Conservation (phyloP, 2,329 filamentous ascomycete genomes). For the Pyrenophora seminiperda region DNA sequence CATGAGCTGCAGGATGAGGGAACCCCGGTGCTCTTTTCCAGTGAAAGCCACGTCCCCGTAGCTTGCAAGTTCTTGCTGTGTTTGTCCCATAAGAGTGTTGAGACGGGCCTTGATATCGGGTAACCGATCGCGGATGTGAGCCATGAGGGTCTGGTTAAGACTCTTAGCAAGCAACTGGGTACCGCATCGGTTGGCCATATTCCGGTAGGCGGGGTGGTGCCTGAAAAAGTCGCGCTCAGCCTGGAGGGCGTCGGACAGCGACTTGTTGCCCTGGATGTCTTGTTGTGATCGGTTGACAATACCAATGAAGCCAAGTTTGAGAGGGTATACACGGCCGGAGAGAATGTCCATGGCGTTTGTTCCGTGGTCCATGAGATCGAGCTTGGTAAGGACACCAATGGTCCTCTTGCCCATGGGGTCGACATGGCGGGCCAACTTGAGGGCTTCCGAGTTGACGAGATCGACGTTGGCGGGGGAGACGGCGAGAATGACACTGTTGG, state of each 20-base stretch:
- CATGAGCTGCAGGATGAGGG: constrained; percentile 95
- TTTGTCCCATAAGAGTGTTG: constrained; percentile 99
- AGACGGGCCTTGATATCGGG: constrained; percentile 97
- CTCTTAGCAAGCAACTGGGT: constrained; percentile 95
- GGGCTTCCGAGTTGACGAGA: constrained; percentile 94
- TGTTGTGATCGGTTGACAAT: constrained; percentile 98
- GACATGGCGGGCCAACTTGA: constrained; percentile 96
- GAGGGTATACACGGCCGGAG: constrained; percentile 92
- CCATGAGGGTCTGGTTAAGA: constrained; percentile 92
- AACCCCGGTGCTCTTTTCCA: constrained; percentile 94
- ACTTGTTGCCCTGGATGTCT: constrained; percentile 94
- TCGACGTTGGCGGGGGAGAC: constrained; percentile 98
- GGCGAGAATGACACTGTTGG: constrained; percentile 95
- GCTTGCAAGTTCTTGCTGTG: constrained; percentile 95
- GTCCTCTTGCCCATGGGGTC: constrained; percentile 92
- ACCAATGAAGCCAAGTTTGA: constrained; percentile 97
- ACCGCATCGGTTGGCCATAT: constrained; percentile 91
- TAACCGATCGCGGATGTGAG: constrained; percentile 90
- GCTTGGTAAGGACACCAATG: constrained; percentile 94
- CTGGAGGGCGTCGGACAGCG: constrained; percentile 88
- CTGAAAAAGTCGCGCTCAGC: constrained; percentile 94
- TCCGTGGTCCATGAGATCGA: constrained; percentile 98
- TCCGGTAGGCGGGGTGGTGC: constrained; percentile 95
- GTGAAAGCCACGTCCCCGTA: constrained; percentile 98
- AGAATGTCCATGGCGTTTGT: constrained; percentile 97